Percentiles rank a stretch among this genome's conserved stretches.
These are phyloP conservation scores for Volvox africanus DNA, from an alignment of 139 green algal genomes.

Conservation along the genomic window DNA sequence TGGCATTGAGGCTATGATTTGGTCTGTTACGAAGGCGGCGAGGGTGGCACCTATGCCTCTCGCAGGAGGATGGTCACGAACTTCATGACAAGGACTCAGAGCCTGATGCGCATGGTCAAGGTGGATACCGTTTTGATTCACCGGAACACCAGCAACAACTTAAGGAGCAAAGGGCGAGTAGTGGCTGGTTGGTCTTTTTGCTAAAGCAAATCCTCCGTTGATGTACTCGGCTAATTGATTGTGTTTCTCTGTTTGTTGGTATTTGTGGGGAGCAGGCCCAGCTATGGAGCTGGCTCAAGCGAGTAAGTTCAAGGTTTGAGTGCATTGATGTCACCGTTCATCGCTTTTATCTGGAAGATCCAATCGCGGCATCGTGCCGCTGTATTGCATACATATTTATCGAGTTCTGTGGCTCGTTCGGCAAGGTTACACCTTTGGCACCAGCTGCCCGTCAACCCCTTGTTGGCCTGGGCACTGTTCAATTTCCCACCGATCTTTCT, in stretches of 20 bases:
- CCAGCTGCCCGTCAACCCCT: too few species aligned
- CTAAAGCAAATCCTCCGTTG: background rate
- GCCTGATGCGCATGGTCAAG: constrained; percentile 11
- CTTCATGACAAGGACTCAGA: constrained; percentile 14
- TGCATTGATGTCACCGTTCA: background rate
- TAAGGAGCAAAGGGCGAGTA: constrained; percentile 54
- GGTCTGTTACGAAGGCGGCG: background rate
- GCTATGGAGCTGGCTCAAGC: constrained; percentile 47
- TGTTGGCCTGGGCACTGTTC: too few species aligned
- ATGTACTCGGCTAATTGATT: background rate
- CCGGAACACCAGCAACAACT: constrained; percentile 58
- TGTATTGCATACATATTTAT: too few species aligned
- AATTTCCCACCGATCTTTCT: too few species aligned
- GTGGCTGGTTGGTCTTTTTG: too few species aligned
- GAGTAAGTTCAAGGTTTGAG: background rate
- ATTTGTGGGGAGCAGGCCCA: constrained; percentile 21
- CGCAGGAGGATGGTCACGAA: constrained; percentile 4
- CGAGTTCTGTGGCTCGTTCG: too few species aligned
- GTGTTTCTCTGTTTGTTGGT: background rate
- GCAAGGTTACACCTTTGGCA: too few species aligned
- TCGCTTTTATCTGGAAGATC: too few species aligned
- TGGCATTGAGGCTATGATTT: background rate
- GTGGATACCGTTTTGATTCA: constrained; percentile 54
- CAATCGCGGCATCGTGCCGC: too few species aligned
- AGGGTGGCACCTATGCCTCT: background rate